These are phyloP conservation scores for Selaginella tamariscina DNA, from an alignment of 75 land plant species.

Conservation along the genomic window DNA sequence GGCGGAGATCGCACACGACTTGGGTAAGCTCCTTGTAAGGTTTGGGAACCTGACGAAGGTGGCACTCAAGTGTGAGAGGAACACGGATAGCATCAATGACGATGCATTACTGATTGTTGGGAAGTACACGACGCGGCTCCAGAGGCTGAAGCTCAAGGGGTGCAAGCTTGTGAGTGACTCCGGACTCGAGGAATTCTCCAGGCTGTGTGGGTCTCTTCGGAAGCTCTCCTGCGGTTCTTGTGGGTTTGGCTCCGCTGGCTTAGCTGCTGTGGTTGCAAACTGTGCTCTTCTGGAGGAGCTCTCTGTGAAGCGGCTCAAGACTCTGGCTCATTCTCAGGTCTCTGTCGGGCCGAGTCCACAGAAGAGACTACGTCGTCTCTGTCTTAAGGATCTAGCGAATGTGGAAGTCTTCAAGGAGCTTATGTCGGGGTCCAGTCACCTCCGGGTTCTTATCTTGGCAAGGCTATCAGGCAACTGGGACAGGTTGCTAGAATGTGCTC, in stretches of 20 bases:
- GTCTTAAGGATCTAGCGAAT: conserved; percentile 7
- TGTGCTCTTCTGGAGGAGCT: not conserved
- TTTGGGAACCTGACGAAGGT: conserved; percentile 4
- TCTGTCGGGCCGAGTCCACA: not conserved
- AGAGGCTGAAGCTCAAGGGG: conserved; percentile 5
- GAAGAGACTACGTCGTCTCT: not conserved
- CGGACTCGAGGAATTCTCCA: conserved; percentile 6
- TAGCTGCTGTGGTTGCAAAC: not conserved
- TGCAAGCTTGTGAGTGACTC: not conserved
- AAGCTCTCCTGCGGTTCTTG: conserved; percentile 4
- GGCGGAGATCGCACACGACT: not conserved
- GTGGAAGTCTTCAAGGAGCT: not conserved
- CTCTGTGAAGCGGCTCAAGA: not conserved
- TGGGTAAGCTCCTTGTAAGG: not conserved
- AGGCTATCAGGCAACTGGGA: conserved; percentile 10
- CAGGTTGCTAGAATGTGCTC: not conserved
- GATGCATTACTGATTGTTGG: not conserved
- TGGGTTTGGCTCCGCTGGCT: not conserved
- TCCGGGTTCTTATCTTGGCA: not conserved
- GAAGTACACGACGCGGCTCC: not conserved
- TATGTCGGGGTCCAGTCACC: not conserved
- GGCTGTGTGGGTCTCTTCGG: not conserved
- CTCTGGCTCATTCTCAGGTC: not conserved
- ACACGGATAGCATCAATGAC: not conserved
- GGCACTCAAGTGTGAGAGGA: not conserved